A percentile compares a stretch with the other conserved stretches of the same genome.
phyloP scores from a whole-genome alignment of 1,284 basidiomycete species.

The Rhodotorula mucilaginosa region DNA sequence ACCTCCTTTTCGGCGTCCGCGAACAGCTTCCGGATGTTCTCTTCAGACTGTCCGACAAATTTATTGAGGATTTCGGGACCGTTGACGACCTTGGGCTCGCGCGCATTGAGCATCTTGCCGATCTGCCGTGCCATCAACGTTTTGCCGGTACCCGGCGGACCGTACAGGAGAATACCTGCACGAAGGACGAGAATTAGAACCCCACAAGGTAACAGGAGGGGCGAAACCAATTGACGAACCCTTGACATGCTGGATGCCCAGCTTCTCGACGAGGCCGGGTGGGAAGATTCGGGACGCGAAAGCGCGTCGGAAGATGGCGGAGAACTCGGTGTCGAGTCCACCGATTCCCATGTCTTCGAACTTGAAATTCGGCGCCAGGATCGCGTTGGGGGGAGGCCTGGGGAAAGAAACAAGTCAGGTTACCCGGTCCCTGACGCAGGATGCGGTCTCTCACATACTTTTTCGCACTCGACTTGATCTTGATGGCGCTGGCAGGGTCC shows the following conservation, averaged over 20 bases:
- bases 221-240: slow-evolving; percentile 55
- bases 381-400: slow-evolving; percentile 87
- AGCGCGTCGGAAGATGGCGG: slow-evolving; percentile 95
- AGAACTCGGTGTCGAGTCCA: slow-evolving; percentile 92
- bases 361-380: slow-evolving; percentile 97
- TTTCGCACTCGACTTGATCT: slow-evolving; percentile 87
- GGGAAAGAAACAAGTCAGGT: too few relatives aligned
- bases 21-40: slow-evolving; percentile 97
- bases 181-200: not conserved
- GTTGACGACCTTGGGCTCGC: slow-evolving; percentile 98
- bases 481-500: slow-evolving; percentile 73
- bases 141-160: slow-evolving; percentile 98
- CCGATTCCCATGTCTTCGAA: slow-evolving; percentile 99
- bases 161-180: slow-evolving; percentile 84
- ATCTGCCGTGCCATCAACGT: slow-evolving; percentile 98
- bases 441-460: slow-evolving; percentile 55
- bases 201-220: too few relatives aligned
- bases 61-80: slow-evolving; percentile 98
- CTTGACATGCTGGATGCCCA: slow-evolving; percentile 98
- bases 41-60: slow-evolving; percentile 96
- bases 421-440: not conserved
- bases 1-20: slow-evolving; percentile 97
- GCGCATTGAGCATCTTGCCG: slow-evolving; percentile 97
- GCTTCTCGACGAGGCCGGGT: slow-evolving; percentile 91
- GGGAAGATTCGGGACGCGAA: slow-evolving; percentile 98